phyloP scores from a whole-genome alignment of 1,139 yeast genomes.

The Taiozyma onychis region DNA sequence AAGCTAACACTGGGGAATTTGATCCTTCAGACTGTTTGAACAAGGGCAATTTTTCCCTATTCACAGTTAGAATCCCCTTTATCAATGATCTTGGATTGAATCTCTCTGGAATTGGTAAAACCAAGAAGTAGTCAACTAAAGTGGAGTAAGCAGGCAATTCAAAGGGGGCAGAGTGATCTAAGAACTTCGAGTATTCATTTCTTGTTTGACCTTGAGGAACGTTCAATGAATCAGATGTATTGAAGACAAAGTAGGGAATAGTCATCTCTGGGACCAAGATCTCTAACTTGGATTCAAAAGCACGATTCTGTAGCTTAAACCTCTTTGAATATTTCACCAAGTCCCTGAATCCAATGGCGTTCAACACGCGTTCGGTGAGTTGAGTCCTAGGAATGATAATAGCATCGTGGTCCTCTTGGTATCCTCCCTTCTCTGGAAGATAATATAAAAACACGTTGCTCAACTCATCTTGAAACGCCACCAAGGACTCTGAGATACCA shows the following conservation, averaged over 20 bases:
- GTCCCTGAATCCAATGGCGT: conserved; percentile 16
- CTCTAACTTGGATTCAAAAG: conserved; percentile 12
- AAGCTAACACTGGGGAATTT: conserved; percentile 32
- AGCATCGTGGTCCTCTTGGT: conserved; percentile 8
- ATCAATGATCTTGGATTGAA: conserved; percentile 10
- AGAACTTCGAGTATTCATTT: conserved; percentile 23
- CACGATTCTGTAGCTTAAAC: conserved; percentile 11
- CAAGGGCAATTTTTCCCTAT: conserved; percentile 20
- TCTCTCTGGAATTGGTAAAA: conserved; percentile 27
- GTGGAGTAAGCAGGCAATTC: conserved; percentile 30
- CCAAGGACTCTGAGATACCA: background rate
- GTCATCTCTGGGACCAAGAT: conserved; percentile 28
- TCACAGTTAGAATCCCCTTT: conserved; percentile 21
- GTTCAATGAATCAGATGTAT: conserved; percentile 24
- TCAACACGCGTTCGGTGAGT: conserved; percentile 13
- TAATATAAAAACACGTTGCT: background rate
- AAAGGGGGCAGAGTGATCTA: conserved; percentile 33
- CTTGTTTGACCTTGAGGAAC: conserved; percentile 17
- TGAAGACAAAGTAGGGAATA: conserved; percentile 33
- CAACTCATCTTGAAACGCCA: background rate
- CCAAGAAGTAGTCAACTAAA: conserved; percentile 31
- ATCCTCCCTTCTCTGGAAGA: background rate
- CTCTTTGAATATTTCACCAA: conserved; percentile 14
- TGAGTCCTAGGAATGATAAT: conserved; percentile 16
- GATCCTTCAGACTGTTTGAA: conserved; percentile 21